Conservation (phyloP, 2,329 filamentous ascomycete species). For the Aureobasidium leucospermi region DNA sequence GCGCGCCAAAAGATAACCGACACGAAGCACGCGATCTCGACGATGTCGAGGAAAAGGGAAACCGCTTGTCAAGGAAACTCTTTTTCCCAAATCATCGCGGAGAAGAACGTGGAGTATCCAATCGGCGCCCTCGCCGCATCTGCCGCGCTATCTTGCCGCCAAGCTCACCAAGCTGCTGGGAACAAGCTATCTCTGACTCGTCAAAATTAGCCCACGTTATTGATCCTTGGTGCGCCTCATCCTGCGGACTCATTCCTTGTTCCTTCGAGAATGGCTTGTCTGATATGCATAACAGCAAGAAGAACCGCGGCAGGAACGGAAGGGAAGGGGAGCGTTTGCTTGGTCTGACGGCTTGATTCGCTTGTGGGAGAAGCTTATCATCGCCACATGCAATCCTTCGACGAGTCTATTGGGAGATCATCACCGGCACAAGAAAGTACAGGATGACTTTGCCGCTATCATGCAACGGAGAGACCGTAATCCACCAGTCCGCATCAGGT, state of each 20-base stretch:
- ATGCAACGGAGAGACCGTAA: not conserved
- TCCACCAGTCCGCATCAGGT: not conserved
- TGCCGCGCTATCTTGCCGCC: not conserved
- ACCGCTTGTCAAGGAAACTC: not conserved
- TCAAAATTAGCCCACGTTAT: conserved; percentile 6
- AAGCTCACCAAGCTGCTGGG: not conserved
- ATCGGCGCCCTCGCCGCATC: not conserved
- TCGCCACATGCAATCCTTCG: not conserved
- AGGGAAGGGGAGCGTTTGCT: not conserved
- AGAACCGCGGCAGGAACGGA: not conserved
- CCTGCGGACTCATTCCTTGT: not conserved
- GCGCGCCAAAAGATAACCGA: not conserved
- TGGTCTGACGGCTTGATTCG: not conserved
- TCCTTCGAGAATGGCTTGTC: not conserved
- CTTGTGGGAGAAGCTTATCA: not conserved
- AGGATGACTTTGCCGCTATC: not conserved
- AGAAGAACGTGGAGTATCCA: not conserved
- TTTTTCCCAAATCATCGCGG: not conserved
- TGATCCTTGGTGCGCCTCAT: not conserved
- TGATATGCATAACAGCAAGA: not conserved
- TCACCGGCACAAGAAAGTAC: not conserved
- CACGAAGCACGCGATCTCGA: not conserved
- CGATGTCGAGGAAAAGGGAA: not conserved
- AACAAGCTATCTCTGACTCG: not conserved
- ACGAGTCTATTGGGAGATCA: not conserved